These are phyloP conservation scores for Funneliformis caledonium DNA, from an alignment of 371 early-diverging fungal species.

Conservation along the genomic window DNA sequence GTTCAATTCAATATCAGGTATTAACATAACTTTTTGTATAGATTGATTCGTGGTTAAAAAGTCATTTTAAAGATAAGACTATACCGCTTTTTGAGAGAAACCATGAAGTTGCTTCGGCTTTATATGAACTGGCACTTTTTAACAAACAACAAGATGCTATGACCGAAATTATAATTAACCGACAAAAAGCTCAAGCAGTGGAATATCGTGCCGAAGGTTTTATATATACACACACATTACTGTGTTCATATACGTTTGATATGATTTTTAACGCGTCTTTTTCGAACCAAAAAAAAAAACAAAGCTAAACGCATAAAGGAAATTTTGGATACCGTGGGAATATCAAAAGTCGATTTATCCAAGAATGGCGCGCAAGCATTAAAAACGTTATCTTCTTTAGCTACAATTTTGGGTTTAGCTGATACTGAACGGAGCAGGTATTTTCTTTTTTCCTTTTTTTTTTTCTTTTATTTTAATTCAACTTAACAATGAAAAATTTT, in stretches of 20 bases:
- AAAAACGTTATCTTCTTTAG: slow-evolving; percentile 20
- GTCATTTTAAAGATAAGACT: slow-evolving; percentile 10
- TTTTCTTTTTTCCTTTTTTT: neutral
- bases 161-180: neutral
- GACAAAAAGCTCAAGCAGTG: slow-evolving; percentile 16
- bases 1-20: neutral
- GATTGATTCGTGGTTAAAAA: slow-evolving; percentile 32
- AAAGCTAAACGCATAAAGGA: slow-evolving; percentile 18
- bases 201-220: slow-evolving; percentile 33
- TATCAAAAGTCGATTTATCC: slow-evolving; percentile 27
- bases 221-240: neutral
- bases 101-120: slow-evolving; percentile 12
- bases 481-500: neutral
- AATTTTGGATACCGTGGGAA: slow-evolving; percentile 5
- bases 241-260: neutral
- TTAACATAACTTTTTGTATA: neutral
- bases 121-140: slow-evolving; percentile 22
- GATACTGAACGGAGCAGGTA: slow-evolving; percentile 37
- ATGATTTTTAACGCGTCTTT: neutral
- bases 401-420: slow-evolving; percentile 18
- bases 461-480: neutral
- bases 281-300: neutral
- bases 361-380: slow-evolving; percentile 22
- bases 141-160: slow-evolving; percentile 27
- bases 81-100: slow-evolving; percentile 34